A percentile compares a stretch with the other conserved stretches of the same genome.
phyloP scores from a whole-genome alignment of 2,329 filamentous ascomycete genomes.

The Huntiella moniliformis region DNA sequence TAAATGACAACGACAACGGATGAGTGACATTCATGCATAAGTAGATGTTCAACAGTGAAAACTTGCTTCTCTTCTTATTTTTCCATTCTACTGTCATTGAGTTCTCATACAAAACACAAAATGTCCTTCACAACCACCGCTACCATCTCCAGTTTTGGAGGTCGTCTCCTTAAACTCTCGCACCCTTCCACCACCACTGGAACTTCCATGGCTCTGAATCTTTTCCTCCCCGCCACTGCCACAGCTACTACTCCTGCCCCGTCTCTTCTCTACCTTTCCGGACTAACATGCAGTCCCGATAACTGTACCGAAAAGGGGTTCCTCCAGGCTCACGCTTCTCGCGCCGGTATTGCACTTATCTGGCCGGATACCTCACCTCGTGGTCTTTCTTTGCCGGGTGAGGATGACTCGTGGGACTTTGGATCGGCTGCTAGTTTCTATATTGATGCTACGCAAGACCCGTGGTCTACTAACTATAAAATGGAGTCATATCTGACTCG shows the following conservation, averaged over 20 bases:
- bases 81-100: not conserved
- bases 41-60: no score
- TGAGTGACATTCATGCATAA: no score
- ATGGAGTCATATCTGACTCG: constrained; percentile 90
- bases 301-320: constrained; percentile 72
- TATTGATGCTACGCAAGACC: constrained; percentile 60
- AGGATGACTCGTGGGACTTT: constrained; percentile 83
- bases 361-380: constrained; percentile 92
- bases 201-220: constrained; percentile 81
- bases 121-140: constrained; percentile 60
- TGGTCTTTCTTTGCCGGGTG: constrained; percentile 60
- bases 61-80: no score
- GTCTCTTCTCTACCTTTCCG: constrained; percentile 81
- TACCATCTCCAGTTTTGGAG: constrained; percentile 79
- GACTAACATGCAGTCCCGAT: constrained; percentile 85
- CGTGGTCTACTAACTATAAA: constrained; percentile 62
- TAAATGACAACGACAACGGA: no score
- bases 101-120: not conserved
- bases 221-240: constrained; percentile 69
- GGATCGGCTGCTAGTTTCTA: constrained; percentile 89
- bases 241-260: constrained; percentile 40
- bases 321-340: constrained; percentile 66
- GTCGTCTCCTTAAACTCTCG: constrained; percentile 82
- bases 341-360: constrained; percentile 73
- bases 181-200: constrained; percentile 63